phyloP scores from a whole-genome alignment of 2,329 filamentous ascomycete species.

The Cordyceps cateniannulata region DNA sequence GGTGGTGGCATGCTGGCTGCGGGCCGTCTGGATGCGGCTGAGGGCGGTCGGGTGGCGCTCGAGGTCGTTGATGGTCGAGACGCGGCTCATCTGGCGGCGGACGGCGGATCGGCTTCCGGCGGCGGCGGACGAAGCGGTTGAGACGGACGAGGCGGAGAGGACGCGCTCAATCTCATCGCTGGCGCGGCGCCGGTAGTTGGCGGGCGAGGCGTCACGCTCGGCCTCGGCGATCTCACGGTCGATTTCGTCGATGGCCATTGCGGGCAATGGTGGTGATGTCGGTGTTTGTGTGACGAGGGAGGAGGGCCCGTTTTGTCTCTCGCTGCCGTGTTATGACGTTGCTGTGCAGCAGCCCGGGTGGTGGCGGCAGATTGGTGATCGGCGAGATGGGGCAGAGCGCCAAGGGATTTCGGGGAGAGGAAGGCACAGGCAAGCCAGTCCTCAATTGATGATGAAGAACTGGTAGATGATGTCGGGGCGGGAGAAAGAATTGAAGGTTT shows the following conservation, averaged over 20 bases:
- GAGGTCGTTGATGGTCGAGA: constrained; percentile 60
- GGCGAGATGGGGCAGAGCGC: neutral
- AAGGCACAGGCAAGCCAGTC: neutral
- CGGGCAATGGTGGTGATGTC: neutral
- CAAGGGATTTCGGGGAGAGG: neutral
- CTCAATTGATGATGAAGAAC: neutral
- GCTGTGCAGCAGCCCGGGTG: neutral
- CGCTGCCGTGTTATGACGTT: constrained; percentile 10
- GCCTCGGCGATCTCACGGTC: constrained; percentile 48
- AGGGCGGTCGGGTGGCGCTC: constrained; percentile 64
- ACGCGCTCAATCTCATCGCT: constrained; percentile 56
- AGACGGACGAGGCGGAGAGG: constrained; percentile 44
- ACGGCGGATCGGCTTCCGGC: constrained; percentile 22
- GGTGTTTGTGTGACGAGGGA: neutral
- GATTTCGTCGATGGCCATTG: constrained; percentile 42
- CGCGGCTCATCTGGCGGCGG: constrained; percentile 48
- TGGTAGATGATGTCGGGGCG: neutral
- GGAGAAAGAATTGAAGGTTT: neutral
- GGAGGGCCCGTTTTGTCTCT: neutral
- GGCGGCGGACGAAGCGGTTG: constrained; percentile 36
- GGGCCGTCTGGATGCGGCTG: constrained; percentile 63
- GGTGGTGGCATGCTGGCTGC: constrained; percentile 64
- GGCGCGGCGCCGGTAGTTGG: constrained; percentile 30
- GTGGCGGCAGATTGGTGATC: neutral
- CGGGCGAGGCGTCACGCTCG: constrained; percentile 48